A percentile compares a stretch with the other conserved stretches of the same genome.
Conservation (phyloP, 129 eudicot species). For the Lactuca saligna region DNA sequence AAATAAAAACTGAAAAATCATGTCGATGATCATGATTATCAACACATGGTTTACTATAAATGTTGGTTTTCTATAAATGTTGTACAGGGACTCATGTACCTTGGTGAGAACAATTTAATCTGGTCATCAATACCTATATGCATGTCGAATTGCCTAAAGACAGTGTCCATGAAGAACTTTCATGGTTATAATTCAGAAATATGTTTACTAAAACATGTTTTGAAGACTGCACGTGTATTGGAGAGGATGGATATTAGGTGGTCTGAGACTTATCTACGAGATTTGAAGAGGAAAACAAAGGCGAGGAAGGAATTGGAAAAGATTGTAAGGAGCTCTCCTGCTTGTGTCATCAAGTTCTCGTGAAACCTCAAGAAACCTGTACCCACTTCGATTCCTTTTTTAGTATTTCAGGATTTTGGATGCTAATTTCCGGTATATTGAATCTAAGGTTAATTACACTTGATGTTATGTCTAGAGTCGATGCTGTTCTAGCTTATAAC, state of each 20-base stretch:
- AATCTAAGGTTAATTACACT: too few relatives aligned
- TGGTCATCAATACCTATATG: conserved; percentile 23
- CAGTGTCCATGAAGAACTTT: conserved; percentile 31
- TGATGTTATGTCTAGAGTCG: too few relatives aligned
- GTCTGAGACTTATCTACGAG: conserved; percentile 29
- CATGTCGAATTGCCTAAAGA: conserved; percentile 38
- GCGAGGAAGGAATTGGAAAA: conserved; percentile 30
- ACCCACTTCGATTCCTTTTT: neutral
- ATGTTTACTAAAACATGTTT: conserved; percentile 29
- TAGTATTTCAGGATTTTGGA: conserved; percentile 10
- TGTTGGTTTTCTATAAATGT: too few relatives aligned
- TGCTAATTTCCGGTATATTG: too few relatives aligned
- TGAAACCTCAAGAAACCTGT: conserved; percentile 24
- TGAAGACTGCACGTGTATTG: conserved; percentile 35
- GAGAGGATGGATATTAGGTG: conserved; percentile 40
- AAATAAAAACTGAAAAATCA: too few relatives aligned
- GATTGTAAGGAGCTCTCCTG: conserved; percentile 27
- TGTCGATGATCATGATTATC: too few relatives aligned
- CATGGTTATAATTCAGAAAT: conserved; percentile 33
- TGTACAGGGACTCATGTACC: neutral
- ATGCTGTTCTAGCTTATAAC: too few relatives aligned
- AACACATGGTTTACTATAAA: too few relatives aligned
- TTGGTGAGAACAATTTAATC: neutral
- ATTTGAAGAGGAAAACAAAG: conserved; percentile 29
- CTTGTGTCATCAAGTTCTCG: conserved; percentile 32